A percentile compares a stretch with the other conserved stretches of the same genome.
These are phyloP conservation scores for Neovahlkampfia damariscottae DNA, from an alignment of 78 protist genomes.

Conservation along the genomic window DNA sequence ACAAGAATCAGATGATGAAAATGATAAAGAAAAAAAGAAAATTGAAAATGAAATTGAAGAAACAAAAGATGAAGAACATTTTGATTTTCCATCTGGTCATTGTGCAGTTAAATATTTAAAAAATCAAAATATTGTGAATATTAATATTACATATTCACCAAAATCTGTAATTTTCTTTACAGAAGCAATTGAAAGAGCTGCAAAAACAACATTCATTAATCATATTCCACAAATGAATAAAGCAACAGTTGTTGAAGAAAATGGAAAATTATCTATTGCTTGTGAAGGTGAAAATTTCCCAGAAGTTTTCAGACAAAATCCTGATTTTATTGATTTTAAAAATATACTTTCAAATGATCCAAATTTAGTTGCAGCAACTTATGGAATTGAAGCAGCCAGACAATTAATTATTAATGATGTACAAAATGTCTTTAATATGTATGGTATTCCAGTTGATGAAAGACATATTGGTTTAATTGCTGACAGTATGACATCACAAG, in stretches of 20 bases:
- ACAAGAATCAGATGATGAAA: background rate
- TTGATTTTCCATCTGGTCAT: too few relatives aligned
- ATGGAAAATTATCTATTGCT: background rate
- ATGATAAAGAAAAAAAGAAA: background rate
- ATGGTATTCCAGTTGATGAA: slow-evolving; percentile 89
- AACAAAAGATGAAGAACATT: background rate
- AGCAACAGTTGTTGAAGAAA: background rate
- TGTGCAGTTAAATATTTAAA: too few relatives aligned
- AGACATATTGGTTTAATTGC: slow-evolving; percentile 88
- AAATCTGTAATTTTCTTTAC: too few relatives aligned
- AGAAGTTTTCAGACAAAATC: background rate
- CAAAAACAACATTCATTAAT: background rate
- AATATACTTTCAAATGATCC: background rate
- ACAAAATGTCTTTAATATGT: slow-evolving; percentile 70
- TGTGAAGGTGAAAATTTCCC: too few relatives aligned
- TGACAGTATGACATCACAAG: slow-evolving; percentile 80
- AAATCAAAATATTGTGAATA: too few relatives aligned
- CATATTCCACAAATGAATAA: background rate
- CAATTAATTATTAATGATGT: slow-evolving; percentile 64
- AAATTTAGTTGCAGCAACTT: background rate
- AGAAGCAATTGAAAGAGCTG: background rate
- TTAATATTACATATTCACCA: too few relatives aligned
- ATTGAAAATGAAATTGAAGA: slow-evolving; percentile 1
- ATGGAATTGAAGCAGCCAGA: slow-evolving; percentile 74
- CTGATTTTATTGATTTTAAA: background rate